A percentile compares a stretch with the other conserved stretches of the same genome.
Conservation (phyloP, 495 filamentous ascomycete species). For the Emericellopsis terricola region DNA sequence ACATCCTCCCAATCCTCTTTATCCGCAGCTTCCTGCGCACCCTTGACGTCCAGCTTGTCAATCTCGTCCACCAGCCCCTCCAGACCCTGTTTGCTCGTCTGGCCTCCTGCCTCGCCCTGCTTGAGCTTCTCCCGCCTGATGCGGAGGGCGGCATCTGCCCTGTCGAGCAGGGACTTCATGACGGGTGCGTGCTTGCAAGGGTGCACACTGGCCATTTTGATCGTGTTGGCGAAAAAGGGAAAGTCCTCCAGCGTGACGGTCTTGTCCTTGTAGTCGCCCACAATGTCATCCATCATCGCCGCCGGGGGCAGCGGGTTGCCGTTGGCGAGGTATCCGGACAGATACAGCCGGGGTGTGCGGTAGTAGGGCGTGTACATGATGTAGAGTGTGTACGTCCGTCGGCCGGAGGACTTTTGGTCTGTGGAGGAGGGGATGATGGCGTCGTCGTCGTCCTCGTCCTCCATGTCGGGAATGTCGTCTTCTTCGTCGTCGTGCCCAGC, state of each 20-base stretch:
- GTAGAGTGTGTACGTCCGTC: constrained; percentile 91
- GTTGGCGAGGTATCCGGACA: constrained; percentile 73
- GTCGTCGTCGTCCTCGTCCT: constrained; percentile 94
- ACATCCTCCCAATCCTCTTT: constrained; percentile 78
- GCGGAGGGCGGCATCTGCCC: constrained; percentile 84
- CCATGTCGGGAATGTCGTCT: constrained; percentile 95
- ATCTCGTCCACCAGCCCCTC: constrained; percentile 42
- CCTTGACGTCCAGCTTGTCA: constrained; percentile 28
- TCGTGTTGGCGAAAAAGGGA: constrained; percentile 62
- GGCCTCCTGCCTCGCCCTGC: constrained; percentile 23
- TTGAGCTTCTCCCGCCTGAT: constrained; percentile 67
- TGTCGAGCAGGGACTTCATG: constrained; percentile 95
- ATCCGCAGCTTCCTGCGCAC: constrained; percentile 12
- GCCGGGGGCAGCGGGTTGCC: constrained; percentile 73
- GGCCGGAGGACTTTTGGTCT: constrained; percentile 32
- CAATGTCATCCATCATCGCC: constrained; percentile 98
- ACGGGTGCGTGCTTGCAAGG: constrained; percentile 85
- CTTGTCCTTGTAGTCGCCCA: constrained; percentile 99
- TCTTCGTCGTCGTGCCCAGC: constrained; percentile 58
- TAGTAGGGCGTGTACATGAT: constrained; percentile 96
- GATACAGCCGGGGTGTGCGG: constrained; percentile 86
- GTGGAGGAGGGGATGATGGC: constrained; percentile 54
- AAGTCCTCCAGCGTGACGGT: constrained; percentile 98
- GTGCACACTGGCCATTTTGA: constrained; percentile 94
- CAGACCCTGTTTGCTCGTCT: constrained; percentile 23